phyloP scores from a whole-genome alignment of 177 flowering plant species.

The Telopea speciosissima region DNA sequence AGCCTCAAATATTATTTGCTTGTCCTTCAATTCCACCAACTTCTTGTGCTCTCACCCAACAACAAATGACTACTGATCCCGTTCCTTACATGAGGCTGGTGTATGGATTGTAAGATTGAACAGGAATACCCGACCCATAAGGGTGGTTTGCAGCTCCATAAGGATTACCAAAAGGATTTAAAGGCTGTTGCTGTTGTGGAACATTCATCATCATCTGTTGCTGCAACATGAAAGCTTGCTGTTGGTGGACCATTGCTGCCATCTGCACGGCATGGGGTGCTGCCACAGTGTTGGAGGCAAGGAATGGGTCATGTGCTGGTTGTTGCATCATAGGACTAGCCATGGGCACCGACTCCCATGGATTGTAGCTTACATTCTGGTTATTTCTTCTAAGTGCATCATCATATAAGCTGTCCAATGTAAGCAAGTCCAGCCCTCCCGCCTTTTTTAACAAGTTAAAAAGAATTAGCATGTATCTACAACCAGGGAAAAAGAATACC shows the following conservation, averaged over 20 bases:
- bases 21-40: neutral
- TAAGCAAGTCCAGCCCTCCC: constrained; percentile 89
- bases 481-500: neutral
- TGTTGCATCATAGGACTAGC: constrained; percentile 47
- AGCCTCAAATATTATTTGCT: constrained; percentile 1
- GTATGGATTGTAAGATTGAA: constrained; percentile 67
- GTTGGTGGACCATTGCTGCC: constrained; percentile 74
- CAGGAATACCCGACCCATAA: constrained; percentile 64
- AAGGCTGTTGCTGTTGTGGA: constrained; percentile 38
- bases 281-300: constrained; percentile 54
- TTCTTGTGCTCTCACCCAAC: constrained; percentile 5
- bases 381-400: constrained; percentile 73
- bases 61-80: neutral
- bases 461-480: neutral
- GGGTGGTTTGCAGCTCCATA: constrained; percentile 44
- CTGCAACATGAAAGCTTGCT: constrained; percentile 64
- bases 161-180: constrained; percentile 69
- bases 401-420: constrained; percentile 88
- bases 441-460: constrained; percentile 34
- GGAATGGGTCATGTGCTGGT: constrained; percentile 68
- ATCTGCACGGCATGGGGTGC: constrained; percentile 70
- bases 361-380: constrained; percentile 78
- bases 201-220: constrained; percentile 62
- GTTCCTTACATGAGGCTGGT: constrained; percentile 45
- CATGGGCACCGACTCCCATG: constrained; percentile 62